phyloP scores from a whole-genome alignment of 192 early-diverging fungal genomes.

The Coemansia sp. region DNA sequence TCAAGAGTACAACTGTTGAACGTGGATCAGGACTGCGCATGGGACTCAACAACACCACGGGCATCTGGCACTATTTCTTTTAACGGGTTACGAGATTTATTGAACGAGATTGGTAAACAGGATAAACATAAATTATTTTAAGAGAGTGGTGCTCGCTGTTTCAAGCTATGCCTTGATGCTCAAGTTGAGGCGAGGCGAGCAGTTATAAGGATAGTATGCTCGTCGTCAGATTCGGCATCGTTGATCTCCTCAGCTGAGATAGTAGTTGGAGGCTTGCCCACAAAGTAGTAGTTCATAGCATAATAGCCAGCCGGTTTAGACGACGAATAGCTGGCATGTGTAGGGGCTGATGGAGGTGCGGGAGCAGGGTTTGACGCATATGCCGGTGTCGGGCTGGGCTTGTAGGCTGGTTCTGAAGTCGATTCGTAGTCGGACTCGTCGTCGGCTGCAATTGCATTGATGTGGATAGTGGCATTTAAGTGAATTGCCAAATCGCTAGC shows the following conservation, averaged over 20 bases:
- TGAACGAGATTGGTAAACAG: background rate
- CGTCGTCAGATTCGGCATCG: background rate
- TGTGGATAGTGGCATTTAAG: background rate
- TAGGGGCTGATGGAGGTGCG: background rate
- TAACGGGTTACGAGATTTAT: too few species aligned
- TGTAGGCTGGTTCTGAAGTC: background rate
- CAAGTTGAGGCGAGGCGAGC: background rate
- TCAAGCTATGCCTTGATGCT: background rate
- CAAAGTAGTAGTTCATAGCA: conserved; percentile 22
- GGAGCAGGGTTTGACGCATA: background rate
- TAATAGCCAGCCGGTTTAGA: conserved; percentile 8
- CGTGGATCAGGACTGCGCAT: too few species aligned
- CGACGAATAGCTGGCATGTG: background rate
- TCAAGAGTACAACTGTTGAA: too few species aligned
- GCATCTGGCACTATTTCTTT: too few species aligned
- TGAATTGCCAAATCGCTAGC: conserved; percentile 1
- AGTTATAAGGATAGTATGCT: background rate
- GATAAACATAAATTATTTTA: background rate
- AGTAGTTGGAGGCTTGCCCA: background rate
- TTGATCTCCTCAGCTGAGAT: background rate
- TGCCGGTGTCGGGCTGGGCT: background rate
- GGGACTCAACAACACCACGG: too few species aligned
- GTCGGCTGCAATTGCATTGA: conserved; percentile 4
- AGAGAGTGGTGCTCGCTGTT: background rate
- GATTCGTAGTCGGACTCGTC: conserved; percentile 14